A percentile compares a stretch with the other conserved stretches of the same genome.
These are phyloP conservation scores for Boletellus ananiceps DNA, from an alignment of 768 basidiomycete species.

Conservation along the genomic window DNA sequence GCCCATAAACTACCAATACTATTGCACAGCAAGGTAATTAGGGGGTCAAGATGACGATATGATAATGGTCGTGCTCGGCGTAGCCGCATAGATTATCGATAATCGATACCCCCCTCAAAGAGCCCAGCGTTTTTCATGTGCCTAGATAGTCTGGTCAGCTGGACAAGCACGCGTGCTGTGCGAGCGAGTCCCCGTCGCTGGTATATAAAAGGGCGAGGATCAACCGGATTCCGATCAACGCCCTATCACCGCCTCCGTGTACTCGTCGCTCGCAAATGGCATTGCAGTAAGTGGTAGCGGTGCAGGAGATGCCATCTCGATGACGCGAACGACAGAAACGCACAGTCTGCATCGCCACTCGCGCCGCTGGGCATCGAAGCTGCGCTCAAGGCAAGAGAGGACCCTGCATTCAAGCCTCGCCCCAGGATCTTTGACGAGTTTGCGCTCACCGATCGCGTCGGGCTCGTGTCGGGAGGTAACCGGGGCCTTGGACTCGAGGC, in stretches of 20 bases:
- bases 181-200: background rate
- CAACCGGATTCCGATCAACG: background rate
- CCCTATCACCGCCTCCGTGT: background rate
- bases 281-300: background rate
- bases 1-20: too few species aligned
- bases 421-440: conserved; percentile 60
- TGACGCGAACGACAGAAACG: conserved; percentile 9
- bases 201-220: background rate
- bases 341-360: conserved; percentile 47
- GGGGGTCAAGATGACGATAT: too few species aligned
- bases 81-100: too few species aligned
- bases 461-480: conserved; percentile 60
- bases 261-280: background rate
- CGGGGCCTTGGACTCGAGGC: conserved; percentile 80
- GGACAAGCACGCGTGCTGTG: background rate
- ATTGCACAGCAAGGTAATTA: too few species aligned
- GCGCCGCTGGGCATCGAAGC: conserved; percentile 62
- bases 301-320: background rate
- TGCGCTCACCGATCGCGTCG: conserved; percentile 52
- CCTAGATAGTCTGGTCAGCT: background rate
- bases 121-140: background rate
- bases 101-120: too few species aligned
- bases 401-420: conserved; percentile 31
- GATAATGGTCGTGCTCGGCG: too few species aligned
- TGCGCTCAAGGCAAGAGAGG: conserved; percentile 42